Evolutionary conservation across 2,329 filamentous ascomycete species (phyloP), one percentile per base, ranked within the genome.

Genomic region (Graphilbum fragrans): DNA sequence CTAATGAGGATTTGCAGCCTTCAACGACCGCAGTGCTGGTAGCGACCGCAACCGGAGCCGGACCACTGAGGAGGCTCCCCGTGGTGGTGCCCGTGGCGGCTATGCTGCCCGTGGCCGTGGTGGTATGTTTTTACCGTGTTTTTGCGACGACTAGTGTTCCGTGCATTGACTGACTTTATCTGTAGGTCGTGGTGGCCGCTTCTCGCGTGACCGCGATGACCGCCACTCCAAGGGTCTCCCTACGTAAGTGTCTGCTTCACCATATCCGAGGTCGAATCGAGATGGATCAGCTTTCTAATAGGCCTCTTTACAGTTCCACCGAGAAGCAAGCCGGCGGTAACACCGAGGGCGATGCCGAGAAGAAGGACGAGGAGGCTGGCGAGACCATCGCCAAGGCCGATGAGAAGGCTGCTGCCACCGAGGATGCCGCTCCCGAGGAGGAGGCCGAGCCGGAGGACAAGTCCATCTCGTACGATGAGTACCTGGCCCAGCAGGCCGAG

Each of bases 301-400:
- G 7, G 23, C 7, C 37, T 35, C 20, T 20, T n/a, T 23, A 25
- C 42, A 82, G 86, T 45, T 82, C 85, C 50, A 82, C 83, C 57
- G 82, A 86, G 55, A 93, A 93, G 77, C 82, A 90, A 66, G 79
- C 82, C 60, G 83, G 90, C 87, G 92, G 90, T 55, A 80, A 77
- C 58, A 73, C 74, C 53, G 82, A 86, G 58, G 92, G 87, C 56
- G 70, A 80, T 48, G 82, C 82, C 58, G 86, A 93, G 68, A 79
- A 83, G 67, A 83, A 83, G 58, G 92, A 96, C 56, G 92, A 96
- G 74, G 77, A 86, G 66, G 86, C 82, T 53, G 92, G 83, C 54
- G 87, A 93, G 63, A 82, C 77, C 54, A 93, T 95, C 53, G 92
- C 92, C 52, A 75, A 86, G 66, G 69, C 72, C 50, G 90, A 96